phyloP scores from a whole-genome alignment of 495 filamentous ascomycete genomes.

The Penicillium arizonense region DNA sequence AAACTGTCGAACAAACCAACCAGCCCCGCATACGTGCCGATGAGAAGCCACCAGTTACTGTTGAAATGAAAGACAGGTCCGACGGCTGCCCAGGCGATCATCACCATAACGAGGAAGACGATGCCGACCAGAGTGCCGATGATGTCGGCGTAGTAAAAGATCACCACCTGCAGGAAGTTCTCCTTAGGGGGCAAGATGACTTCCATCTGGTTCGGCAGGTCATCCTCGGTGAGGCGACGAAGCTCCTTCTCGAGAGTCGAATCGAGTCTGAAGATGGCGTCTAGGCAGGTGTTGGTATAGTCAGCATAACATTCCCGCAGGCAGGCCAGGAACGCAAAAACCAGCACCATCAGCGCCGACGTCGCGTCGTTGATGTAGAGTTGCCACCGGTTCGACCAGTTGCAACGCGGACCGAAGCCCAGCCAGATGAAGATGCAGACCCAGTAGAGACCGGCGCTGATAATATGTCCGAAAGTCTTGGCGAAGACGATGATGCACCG shows the following conservation, averaged over 20 bases:
- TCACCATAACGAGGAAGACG: conserved; percentile 24
- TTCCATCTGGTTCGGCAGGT: conserved; percentile 17
- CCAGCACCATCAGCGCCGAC: conserved; percentile 34
- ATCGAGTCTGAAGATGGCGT: conserved; percentile 34
- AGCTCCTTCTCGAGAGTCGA: conserved; percentile 32
- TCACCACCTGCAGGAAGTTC: conserved; percentile 19
- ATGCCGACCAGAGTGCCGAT: conserved; percentile 36
- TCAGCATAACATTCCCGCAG: conserved; percentile 35
- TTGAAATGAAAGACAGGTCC: conserved; percentile 30
- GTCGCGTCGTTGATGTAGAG: conserved; percentile 41
- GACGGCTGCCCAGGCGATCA: conserved; percentile 29
- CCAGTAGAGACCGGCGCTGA: conserved; percentile 31
- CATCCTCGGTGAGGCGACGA: conserved; percentile 24
- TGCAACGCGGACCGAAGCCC: conserved; percentile 23
- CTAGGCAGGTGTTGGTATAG: conserved; percentile 25
- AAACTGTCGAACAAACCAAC: conserved; percentile 39
- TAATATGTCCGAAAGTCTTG: conserved; percentile 26
- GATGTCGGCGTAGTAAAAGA: conserved; percentile 36
- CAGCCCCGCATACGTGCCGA: conserved; percentile 42
- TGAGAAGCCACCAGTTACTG: conserved; percentile 40
- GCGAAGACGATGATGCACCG: conserved; percentile 17
- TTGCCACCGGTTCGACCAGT: conserved; percentile 34
- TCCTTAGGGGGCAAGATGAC: conserved; percentile 24
- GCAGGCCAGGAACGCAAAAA: conserved; percentile 37
- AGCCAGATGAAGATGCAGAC: conserved; percentile 35